Evolutionary conservation across 345 rosid species (phyloP), one percentile per base, ranked within the genome.

Genomic region (Linum lewisii): DNA sequence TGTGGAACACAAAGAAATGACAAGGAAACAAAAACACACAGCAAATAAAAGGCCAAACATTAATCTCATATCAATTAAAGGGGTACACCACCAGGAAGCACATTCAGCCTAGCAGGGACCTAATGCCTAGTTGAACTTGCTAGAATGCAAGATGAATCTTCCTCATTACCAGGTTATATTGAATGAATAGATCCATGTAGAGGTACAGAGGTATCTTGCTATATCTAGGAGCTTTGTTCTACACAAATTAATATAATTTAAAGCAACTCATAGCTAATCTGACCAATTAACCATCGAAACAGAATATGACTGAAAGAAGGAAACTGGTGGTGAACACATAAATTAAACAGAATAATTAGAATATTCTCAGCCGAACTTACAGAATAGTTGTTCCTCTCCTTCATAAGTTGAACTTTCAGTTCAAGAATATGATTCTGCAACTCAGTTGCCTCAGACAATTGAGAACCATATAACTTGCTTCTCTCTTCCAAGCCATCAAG

Each of bases 321-420:
- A 29, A 29, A 29, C 34, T 29, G 34, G 7, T 29, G 34, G 7
- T 29, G 34, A 29, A 29, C 34, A 29, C 34, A 8, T 1, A 29
- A 29, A 29, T 4, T 29, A 29, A 29, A 29, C 34, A 29, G 34
- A 29, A 29, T 29, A 29, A 29, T 8, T 29, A 29, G 34, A 29
- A 29, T 29, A 58, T 24, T 53, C 47, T 44, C 11, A 19, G 11
- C 21, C 26, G 45, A 50, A 64, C 95, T 80, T 70, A 94, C 99
- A 55, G 71, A 71, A 57, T 85, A 83, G 67, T 80, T 80, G 73
- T 67, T 70, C 66, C 82, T 84, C 78, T 94, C 99, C 64, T 75
- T 79, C 5, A 18, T 59, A 21, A 85, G 80, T 69, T 80, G 85
- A 69, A 80, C 85, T 75, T 79, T 87, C 64, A 94, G 76, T 65